These are phyloP conservation scores for Fonsecaea monophora DNA, from an alignment of 2,329 filamentous ascomycete genomes.

Conservation along the genomic window DNA sequence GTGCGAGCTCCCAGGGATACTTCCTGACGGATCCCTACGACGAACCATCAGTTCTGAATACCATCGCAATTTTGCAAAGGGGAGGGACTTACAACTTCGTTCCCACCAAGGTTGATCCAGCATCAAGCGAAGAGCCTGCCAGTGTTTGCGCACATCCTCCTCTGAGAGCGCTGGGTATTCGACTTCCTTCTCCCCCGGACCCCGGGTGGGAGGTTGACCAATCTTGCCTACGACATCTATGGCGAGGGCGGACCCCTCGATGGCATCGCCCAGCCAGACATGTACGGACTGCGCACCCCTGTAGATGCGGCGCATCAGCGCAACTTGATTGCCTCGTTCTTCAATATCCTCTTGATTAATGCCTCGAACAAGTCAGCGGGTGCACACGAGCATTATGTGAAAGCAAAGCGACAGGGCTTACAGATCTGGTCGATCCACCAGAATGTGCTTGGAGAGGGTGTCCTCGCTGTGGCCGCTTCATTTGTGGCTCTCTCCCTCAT, in stretches of 20 bases:
- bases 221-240: slow-evolving; percentile 26
- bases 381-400: neutral
- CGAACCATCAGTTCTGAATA: neutral
- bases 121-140: slow-evolving; percentile 9
- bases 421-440: slow-evolving; percentile 25
- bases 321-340: slow-evolving; percentile 31
- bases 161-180: slow-evolving; percentile 17
- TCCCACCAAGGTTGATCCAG: slow-evolving; percentile 17
- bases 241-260: slow-evolving; percentile 25
- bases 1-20: neutral
- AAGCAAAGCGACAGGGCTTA: neutral
- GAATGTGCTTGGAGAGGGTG: neutral
- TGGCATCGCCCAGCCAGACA: slow-evolving; percentile 35
- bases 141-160: slow-evolving; percentile 14
- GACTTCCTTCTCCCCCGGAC: slow-evolving; percentile 22
- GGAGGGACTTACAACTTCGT: slow-evolving; percentile 4
- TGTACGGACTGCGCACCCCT: slow-evolving; percentile 29
- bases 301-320: slow-evolving; percentile 34
- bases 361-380: neutral
- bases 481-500: slow-evolving; percentile 15
- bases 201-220: slow-evolving; percentile 16
- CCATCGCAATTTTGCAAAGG: no score
- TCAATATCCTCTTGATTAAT: slow-evolving; percentile 36
- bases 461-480: neutral
- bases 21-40: slow-evolving; percentile 18